Conservation (phyloP, 495 filamentous ascomycete genomes). For the Elaphomyces granulatus region DNA sequence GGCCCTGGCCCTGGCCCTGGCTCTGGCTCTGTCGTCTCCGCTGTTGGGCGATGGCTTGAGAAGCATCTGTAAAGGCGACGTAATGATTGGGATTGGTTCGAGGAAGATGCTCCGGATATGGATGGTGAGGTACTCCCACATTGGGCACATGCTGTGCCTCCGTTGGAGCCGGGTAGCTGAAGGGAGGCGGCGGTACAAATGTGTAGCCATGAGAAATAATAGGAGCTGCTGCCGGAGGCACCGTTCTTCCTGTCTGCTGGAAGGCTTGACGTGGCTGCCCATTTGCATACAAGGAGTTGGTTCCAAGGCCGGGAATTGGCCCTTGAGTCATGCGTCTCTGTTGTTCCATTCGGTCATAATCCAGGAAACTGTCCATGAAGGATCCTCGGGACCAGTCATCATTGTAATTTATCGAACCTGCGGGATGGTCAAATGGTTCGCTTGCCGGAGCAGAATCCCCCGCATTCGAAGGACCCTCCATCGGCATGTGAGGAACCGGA, state of each 20-base stretch:
- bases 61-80: constrained; percentile 3
- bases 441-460: neutral
- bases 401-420: neutral
- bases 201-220: neutral
- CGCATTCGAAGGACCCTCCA: neutral
- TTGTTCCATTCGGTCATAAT: neutral
- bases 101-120: neutral
- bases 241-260: neutral
- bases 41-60: constrained; percentile 4
- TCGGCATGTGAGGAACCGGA: neutral
- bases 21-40: neutral
- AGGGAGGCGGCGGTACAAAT: neutral
- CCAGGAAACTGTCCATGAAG: neutral
- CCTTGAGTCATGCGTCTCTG: neutral
- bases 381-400: neutral
- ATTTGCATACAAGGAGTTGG: neutral
- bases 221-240: neutral
- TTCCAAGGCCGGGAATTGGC: neutral
- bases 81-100: constrained; percentile 2
- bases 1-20: too few relatives aligned
- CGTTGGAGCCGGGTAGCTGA: neutral
- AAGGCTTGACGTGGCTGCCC: neutral
- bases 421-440: neutral
- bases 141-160: constrained; percentile 1
- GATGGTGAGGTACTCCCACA: neutral